Conservation (phyloP, 2,329 filamentous ascomycete species). For the Sporothrix pseudoabietina region DNA sequence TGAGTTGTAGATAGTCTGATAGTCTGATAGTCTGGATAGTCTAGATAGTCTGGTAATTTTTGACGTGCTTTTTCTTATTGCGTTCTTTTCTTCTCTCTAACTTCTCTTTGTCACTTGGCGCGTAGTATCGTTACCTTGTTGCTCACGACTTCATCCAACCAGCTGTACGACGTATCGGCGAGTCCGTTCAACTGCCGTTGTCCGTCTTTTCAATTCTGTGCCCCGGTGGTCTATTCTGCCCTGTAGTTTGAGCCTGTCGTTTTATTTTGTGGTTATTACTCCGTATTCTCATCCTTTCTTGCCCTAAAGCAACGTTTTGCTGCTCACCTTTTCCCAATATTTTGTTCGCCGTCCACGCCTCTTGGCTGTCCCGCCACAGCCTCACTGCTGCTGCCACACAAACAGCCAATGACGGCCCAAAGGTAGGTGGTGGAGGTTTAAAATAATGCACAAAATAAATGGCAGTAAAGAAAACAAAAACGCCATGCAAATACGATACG, state of each 20-base stretch:
- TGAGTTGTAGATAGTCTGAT: too few relatives aligned
- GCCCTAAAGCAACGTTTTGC: neutral
- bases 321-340: constrained; percentile 6
- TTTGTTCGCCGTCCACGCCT: neutral
- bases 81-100: neutral
- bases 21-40: too few relatives aligned
- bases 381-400: constrained; percentile 15
- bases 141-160: neutral
- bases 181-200: constrained; percentile 11
- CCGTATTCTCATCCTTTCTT: neutral
- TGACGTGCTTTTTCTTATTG: neutral
- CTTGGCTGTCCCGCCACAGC: constrained; percentile 17
- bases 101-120: neutral
- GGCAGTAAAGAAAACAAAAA: neutral
- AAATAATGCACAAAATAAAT: neutral
- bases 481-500: neutral
- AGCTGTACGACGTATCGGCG: neutral
- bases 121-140: constrained; percentile 9
- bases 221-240: neutral
- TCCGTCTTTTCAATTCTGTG: neutral
- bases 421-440: neutral
- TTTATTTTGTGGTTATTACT: neutral
- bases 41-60: neutral
- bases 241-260: neutral
- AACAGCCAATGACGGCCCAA: constrained; percentile 9